Percentiles rank a stretch among this genome's conserved stretches.
phyloP scores from a whole-genome alignment of 257 asterid species.

The Capsicum pubescens region DNA sequence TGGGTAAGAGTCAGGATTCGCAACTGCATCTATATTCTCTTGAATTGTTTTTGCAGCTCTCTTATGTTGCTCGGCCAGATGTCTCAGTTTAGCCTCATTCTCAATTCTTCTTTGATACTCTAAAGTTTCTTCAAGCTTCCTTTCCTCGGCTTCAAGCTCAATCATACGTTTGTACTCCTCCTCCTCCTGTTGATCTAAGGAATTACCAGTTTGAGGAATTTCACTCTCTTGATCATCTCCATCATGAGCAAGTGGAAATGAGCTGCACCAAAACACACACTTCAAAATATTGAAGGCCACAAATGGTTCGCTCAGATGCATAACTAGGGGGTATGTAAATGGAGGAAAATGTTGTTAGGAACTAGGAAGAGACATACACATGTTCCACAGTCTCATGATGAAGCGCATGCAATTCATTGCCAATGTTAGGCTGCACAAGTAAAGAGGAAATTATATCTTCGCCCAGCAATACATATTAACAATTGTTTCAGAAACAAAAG shows the following conservation, averaged over 20 bases:
- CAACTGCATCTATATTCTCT: slow-evolving; percentile 49
- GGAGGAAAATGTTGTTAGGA: not conserved
- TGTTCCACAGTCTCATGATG: slow-evolving; percentile 59
- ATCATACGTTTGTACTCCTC: slow-evolving; percentile 68
- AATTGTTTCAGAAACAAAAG: slow-evolving; percentile 22
- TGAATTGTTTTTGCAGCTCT: slow-evolving; percentile 36
- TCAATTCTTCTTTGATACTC: slow-evolving; percentile 93
- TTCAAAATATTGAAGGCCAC: not conserved
- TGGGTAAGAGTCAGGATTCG: slow-evolving; percentile 36
- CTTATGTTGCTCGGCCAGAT: slow-evolving; percentile 77
- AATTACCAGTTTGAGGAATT: slow-evolving; percentile 52
- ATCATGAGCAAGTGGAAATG: slow-evolving; percentile 52
- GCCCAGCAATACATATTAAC: slow-evolving; percentile 18
- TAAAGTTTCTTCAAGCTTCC: slow-evolving; percentile 96
- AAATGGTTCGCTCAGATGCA: not conserved
- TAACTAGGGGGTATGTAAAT: not conserved
- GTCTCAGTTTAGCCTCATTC: slow-evolving; percentile 94
- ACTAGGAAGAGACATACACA: slow-evolving; percentile 52
- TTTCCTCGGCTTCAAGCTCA: slow-evolving; percentile 97
- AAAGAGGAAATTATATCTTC: slow-evolving; percentile 37
- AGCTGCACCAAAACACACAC: slow-evolving; percentile 58
- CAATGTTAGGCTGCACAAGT: slow-evolving; percentile 60
- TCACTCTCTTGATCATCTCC: slow-evolving; percentile 54
- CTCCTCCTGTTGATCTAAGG: slow-evolving; percentile 55
- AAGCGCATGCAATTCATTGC: slow-evolving; percentile 51